Conservation (phyloP, 1,139 yeast species). For the Saccharomyces hybrid region DNA sequence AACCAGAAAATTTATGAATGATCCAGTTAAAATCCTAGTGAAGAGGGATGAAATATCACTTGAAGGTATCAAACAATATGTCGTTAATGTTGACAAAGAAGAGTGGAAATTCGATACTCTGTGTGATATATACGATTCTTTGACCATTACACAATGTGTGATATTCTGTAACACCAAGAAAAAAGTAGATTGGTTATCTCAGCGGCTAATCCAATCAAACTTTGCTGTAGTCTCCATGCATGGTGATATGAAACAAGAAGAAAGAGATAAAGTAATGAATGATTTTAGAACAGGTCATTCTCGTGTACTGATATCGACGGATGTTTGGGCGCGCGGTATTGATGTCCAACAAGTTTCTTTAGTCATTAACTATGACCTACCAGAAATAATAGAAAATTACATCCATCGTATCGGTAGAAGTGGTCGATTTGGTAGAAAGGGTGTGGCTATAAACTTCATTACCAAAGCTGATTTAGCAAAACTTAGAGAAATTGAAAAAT, state of each 20-base stretch:
- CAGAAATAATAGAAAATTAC: slow-evolving; percentile 78
- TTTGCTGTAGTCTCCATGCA: slow-evolving; percentile 93
- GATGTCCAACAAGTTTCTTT: slow-evolving; percentile 96
- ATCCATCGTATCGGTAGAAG: slow-evolving; percentile 93
- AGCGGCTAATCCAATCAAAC: slow-evolving; percentile 68
- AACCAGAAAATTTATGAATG: slow-evolving; percentile 80
- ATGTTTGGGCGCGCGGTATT: slow-evolving; percentile 96
- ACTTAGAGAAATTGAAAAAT: slow-evolving; percentile 64
- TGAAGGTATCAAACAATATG: slow-evolving; percentile 86
- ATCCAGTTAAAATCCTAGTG: slow-evolving; percentile 85
- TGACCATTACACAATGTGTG: slow-evolving; percentile 92
- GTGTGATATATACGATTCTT: slow-evolving; percentile 88
- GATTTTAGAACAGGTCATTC: slow-evolving; percentile 74
- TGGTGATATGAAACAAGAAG: slow-evolving; percentile 95
- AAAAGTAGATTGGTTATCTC: slow-evolving; percentile 86
- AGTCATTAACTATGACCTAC: slow-evolving; percentile 88
- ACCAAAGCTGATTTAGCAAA: slow-evolving; percentile 59
- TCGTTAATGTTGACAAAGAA: slow-evolving; percentile 80
- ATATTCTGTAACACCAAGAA: slow-evolving; percentile 90
- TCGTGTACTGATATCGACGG: slow-evolving; percentile 86
- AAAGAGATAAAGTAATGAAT: slow-evolving; percentile 81
- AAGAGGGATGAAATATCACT: slow-evolving; percentile 83
- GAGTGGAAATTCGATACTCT: slow-evolving; percentile 94
- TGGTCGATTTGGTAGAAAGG: slow-evolving; percentile 93
- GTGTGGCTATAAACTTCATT: slow-evolving; percentile 85